phyloP scores from a whole-genome alignment of 1,139 yeast genomes.

The Hanseniaspora uvarum region DNA sequence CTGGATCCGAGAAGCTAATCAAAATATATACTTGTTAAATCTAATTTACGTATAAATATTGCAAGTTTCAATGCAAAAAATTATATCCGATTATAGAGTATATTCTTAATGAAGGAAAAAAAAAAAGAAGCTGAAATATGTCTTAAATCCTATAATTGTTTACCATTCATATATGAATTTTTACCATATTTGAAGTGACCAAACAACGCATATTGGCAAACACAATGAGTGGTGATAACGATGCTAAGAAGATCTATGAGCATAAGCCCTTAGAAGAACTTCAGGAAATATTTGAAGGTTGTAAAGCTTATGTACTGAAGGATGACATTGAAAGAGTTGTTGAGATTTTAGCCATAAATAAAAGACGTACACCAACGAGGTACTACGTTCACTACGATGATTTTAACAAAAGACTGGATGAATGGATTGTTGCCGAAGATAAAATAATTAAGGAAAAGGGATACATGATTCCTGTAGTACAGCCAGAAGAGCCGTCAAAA shows the following conservation, averaged over 20 bases:
- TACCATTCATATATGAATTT: not conserved
- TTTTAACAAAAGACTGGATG: slow-evolving; percentile 88
- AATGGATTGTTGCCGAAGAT: slow-evolving; percentile 63
- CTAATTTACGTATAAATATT: not conserved
- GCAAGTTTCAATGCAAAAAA: too few relatives aligned
- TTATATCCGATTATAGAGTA: not conserved
- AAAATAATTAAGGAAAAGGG: slow-evolving; percentile 62
- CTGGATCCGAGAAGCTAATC: slow-evolving; percentile 73
- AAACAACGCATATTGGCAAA: not conserved
- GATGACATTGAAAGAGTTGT: slow-evolving; percentile 74
- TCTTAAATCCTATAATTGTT: not conserved
- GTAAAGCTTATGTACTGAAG: slow-evolving; percentile 70
- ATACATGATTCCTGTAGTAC: slow-evolving; percentile 57
- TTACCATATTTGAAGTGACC: not conserved
- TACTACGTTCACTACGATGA: slow-evolving; percentile 92
- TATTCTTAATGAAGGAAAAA: not conserved
- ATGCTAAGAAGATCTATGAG: slow-evolving; percentile 9
- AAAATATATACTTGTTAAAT: slow-evolving; percentile 35
- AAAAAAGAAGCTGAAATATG: not conserved
- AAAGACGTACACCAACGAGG: slow-evolving; percentile 63
- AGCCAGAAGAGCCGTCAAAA: slow-evolving; percentile 28
- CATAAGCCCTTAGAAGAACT: slow-evolving; percentile 22
- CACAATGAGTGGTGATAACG: slow-evolving; percentile 15
- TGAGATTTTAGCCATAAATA: slow-evolving; percentile 69
- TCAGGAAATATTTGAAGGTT: slow-evolving; percentile 55